Evolutionary conservation across 78 protist genomes (phyloP), one percentile per base, ranked within the genome.

Genomic region (Planoprotostelium fungivorum): DNA sequence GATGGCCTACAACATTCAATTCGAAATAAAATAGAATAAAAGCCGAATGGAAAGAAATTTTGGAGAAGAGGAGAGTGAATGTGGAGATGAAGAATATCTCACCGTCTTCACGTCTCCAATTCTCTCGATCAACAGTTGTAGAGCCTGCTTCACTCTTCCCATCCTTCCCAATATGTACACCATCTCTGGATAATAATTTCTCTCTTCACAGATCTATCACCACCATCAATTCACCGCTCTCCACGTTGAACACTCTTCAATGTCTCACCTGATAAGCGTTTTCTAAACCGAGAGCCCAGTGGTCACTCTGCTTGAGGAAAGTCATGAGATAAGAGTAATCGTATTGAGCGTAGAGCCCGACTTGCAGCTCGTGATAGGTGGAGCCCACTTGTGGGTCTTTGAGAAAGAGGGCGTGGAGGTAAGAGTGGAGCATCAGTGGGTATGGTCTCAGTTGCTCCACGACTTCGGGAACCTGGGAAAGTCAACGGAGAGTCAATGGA

Each of bases 71-170:
- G n/a, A n/a, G n/a, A n/a, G n/a, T n/a, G n/a, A n/a, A n/a, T n/a
- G n/a, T n/a, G n/a, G n/a, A n/a, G n/a, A n/a, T n/a, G n/a, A n/a
- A n/a, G n/a, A n/a, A n/a, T n/a, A n/a, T n/a, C n/a, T n/a, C n/a
- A n/a, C n/a, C n/a, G n/a, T 89, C 28, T 88, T 51, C 63, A 97
- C 97, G 25, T 90, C 93, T 0, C 84, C 36, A 29, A 95, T n/a
- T 36, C 90, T 93, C 34, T 93, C 95, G 29, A 97, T 85, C 83
- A 97, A 90, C 35, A 97, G 87, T 35, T 86, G 38, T 29, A 97
- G 94, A 34, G 98, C 98, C 31, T 94, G 89, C 39, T 90, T 89
- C n/a, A 84, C 86, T 84, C 94, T 93, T 87, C 98, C 98, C 88
- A 96, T 94, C 63, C 96, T 88, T 25, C 94, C 93, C 34, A 94